phyloP scores from a whole-genome alignment of 1,139 yeast species.

The Suhomyces coccinellae region DNA sequence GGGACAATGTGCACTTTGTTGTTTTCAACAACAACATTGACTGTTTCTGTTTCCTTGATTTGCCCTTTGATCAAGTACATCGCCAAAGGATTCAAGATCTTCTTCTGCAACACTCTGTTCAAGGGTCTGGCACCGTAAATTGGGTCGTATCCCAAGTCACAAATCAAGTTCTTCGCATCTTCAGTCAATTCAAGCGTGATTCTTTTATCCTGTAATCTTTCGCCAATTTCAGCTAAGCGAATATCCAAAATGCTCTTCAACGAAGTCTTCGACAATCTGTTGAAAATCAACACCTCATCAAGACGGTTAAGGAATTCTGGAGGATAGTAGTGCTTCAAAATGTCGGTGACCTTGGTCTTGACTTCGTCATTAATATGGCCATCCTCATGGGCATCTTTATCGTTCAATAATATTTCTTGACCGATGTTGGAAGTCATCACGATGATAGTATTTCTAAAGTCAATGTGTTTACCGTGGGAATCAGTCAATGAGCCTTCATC shows the following conservation, averaged over 20 bases:
- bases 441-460: constrained; percentile 89
- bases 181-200: constrained; percentile 60
- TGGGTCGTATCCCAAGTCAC: constrained; percentile 86
- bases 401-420: constrained; percentile 78
- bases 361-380: constrained; percentile 52
- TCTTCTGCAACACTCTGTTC: constrained; percentile 83
- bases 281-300: constrained; percentile 88
- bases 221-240: constrained; percentile 75
- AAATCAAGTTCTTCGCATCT: constrained; percentile 73
- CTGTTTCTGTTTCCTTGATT: constrained; percentile 68
- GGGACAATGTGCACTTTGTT: constrained; percentile 41
- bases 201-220: constrained; percentile 75
- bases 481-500: constrained; percentile 96
- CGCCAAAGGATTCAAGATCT: constrained; percentile 84
- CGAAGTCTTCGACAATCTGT: constrained; percentile 75
- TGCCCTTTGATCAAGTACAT: constrained; percentile 75
- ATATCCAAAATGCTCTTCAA: constrained; percentile 80
- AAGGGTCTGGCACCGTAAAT: constrained; percentile 94
- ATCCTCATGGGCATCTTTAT: constrained; percentile 42
- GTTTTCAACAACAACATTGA: constrained; percentile 36
- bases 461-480: constrained; percentile 90
- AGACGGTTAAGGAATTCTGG: constrained; percentile 94
- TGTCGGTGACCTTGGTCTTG: constrained; percentile 59
- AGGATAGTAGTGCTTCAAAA: constrained; percentile 72
- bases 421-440: constrained; percentile 99